These are phyloP conservation scores for Microbotryum lychnidis-dioicae DNA, from an alignment of 1,284 basidiomycete species.

Conservation along the genomic window DNA sequence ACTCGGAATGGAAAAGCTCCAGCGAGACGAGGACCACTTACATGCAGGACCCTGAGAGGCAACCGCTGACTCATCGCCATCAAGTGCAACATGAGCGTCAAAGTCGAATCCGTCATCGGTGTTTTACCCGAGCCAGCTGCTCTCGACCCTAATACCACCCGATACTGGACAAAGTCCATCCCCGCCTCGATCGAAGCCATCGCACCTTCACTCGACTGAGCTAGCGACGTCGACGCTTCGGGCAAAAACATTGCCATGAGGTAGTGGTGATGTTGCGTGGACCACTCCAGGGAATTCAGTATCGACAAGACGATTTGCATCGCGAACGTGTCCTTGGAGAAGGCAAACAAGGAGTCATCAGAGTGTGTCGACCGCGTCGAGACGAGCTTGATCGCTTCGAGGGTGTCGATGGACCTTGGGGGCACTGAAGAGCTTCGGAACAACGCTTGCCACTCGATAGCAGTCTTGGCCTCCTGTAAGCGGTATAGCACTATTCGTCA, in stretches of 20 bases:
- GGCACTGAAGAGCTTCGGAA: constrained; percentile 13
- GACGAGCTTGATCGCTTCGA: constrained; percentile 17
- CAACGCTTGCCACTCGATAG: constrained; percentile 16
- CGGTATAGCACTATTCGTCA: neutral
- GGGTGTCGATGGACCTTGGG: constrained; percentile 8
- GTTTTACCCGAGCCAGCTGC: too few relatives aligned
- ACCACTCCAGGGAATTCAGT: constrained; percentile 20
- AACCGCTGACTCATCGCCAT: constrained; percentile 16
- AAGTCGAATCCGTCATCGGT: constrained; percentile 2
- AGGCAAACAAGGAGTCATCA: constrained; percentile 4
- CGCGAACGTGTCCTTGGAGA: constrained; percentile 23
- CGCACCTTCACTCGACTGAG: constrained; percentile 1
- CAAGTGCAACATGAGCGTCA: constrained; percentile 24
- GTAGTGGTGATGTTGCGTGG: constrained; percentile 9
- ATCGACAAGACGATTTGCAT: constrained; percentile 17
- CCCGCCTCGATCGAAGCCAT: constrained; percentile 15
- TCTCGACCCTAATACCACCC: neutral
- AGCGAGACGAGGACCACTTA: neutral
- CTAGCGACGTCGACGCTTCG: neutral
- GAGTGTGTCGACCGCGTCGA: neutral
- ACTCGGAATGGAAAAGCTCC: neutral
- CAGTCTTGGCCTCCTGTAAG: constrained; percentile 21
- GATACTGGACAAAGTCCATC: constrained; percentile 22
- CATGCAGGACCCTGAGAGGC: constrained; percentile 21
- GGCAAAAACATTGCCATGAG: constrained; percentile 15